These are phyloP conservation scores for Maudiozyma pseudohumilis DNA, from an alignment of 805 yeast genomes.

Conservation along the genomic window DNA sequence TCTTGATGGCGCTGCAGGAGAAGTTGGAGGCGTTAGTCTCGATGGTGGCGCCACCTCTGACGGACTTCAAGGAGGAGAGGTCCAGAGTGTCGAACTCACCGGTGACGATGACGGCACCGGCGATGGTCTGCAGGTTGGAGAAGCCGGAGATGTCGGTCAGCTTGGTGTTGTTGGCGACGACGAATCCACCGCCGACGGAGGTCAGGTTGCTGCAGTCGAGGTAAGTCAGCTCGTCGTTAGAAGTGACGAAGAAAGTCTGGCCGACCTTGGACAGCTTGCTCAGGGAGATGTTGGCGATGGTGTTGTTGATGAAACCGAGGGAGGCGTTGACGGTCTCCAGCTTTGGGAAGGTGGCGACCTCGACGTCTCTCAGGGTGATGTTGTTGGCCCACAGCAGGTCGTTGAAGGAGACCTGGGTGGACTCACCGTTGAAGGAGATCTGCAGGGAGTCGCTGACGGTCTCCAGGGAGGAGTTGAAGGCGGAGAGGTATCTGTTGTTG, in stretches of 20 bases:
- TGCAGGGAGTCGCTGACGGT: conserved; percentile 65
- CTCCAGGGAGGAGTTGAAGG: conserved; percentile 62
- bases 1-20: conserved; percentile 70
- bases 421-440: conserved; percentile 77
- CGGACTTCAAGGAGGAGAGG: conserved; percentile 61
- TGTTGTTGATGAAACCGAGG: conserved; percentile 67
- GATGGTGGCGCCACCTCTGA: conserved; percentile 86
- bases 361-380: conserved; percentile 73
- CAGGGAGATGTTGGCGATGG: conserved; percentile 47
- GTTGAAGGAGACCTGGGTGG: conserved; percentile 59
- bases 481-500: conserved; percentile 76
- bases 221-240: conserved; percentile 63
- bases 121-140: conserved; percentile 59
- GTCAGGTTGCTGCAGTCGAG: conserved; percentile 62
- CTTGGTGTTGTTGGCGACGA: conserved; percentile 72
- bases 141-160: conserved; percentile 62
- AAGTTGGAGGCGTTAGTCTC: conserved; percentile 61
- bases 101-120: conserved; percentile 76
- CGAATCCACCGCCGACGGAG: conserved; percentile 86
- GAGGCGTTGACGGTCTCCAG: conserved; percentile 71
- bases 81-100: conserved; percentile 80
- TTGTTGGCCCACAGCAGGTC: conserved; percentile 77
- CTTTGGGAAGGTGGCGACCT: conserved; percentile 59
- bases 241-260: conserved; percentile 64
- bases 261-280: conserved; percentile 56